Base-by-base conservation (phyloP, 2,329 filamentous ascomycete species). In the Penicillium concentricum region DNA sequence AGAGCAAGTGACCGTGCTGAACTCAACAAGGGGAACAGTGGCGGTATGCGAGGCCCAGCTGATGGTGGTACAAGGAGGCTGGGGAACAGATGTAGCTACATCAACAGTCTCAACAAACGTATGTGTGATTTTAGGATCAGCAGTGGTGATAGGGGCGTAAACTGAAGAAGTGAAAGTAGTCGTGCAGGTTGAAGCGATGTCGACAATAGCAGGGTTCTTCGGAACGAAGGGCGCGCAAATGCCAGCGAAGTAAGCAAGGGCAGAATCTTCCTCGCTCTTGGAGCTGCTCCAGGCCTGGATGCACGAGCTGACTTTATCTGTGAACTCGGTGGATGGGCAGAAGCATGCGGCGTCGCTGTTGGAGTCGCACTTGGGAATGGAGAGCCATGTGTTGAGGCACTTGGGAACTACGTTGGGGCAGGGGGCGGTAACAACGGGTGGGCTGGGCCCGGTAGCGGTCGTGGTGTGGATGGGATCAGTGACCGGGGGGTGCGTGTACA, bases 371-470 rank as follows among this genome's bases (percentile, higher is more conserved):
- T 83, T 78, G 49, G 88, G 83, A 8, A 74, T 61, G 71, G 85
- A 84, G 69, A 95, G 77, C 89, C 91, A 96, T 67, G 91, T 94
- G 84, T 92, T 93, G 76, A 97, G 78, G 82, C 92, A 97, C 70
- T 85, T 85, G 60, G 92, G 92, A 41, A 96, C 87, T 48, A 93
- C 82, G 13, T 80, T 76, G 54, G 91, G 91, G 76, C 85, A 77
- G 30, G 66, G 67, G 46, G 69, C 70, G 5, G 64, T 51, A 32
- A 62, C 63, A 58, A 60, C 60, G 32, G 69, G 61, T 24, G 62
- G 55, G 38, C 39, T 57, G 20, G 63, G 43, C 1, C 7, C 12
- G 12, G 34, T 35, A 15, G 51, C 15, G 16, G 34, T 45, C 8
- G 35, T 47, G 9, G 10, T 35, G 5, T 34, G 5, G 2, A 22